Base-by-base conservation (phyloP, 257 asterid species). In the Ehretia macrophylla region DNA sequence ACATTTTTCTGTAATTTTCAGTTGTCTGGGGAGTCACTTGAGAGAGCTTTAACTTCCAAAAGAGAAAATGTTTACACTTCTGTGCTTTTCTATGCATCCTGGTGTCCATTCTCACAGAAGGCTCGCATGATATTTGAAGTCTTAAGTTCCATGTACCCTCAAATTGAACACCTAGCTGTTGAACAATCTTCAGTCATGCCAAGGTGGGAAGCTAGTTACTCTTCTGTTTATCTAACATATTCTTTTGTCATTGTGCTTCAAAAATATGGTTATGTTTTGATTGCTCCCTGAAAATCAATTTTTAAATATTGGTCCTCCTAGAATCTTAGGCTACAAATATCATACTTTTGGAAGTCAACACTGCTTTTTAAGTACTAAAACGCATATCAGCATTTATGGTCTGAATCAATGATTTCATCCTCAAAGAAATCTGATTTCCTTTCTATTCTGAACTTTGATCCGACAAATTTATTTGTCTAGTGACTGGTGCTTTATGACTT, bases 41-140 rank as follows among this genome's bases (percentile, higher is more conserved):
- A 52, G 39, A 22, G 39, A 52, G 57, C 38, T 52, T 20, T 23
- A 21, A 14, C 19, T 52, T 52, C n/a, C 2, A 52, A 52, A n/a
- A 32, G 38, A 52, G 21, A 16, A 4, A 21, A 22, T 23, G 10
- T 1, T 11, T 52, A 20, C 38, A 52, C 57, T 20, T 52, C 57
- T 52, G 57, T 52, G 14, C 53, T 39, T 10, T 10, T 75, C 50
- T 74, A 78, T 73, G 81, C 83, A 54, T 73, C 87, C 38, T 68
- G 79, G 78, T 83, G 90, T 62, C 85, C 91, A 9, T 83, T 83
- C 74, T 83, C 91, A 38, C 66, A 66, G 53, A 65, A 46, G 66
- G 67, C 73, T 19, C 75, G 10, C 48, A 60, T 72, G n/a, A 67
- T 52, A 59, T 83, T 78, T 69, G 83, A 76, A 64, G 71, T 71